Conservation (phyloP, 768 basidiomycete genomes). For the Tulasnella sp. region DNA sequence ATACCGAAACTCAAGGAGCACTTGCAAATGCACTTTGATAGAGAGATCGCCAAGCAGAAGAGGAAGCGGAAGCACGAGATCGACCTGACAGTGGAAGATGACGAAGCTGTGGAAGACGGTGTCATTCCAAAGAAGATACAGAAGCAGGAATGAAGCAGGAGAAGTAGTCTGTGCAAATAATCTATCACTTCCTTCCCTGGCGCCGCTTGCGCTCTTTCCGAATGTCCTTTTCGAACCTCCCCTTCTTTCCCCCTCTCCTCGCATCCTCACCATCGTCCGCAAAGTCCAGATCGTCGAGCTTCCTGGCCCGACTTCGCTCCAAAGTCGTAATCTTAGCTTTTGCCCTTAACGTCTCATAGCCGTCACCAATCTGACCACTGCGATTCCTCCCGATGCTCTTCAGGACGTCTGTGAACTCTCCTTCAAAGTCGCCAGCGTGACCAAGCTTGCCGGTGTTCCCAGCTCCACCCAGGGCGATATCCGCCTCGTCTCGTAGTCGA, state of each 20-base stretch:
- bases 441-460: constrained; percentile 42
- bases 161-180: neutral
- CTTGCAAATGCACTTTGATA: constrained; percentile 26
- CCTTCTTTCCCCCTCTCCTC: constrained; percentile 18
- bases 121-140: neutral
- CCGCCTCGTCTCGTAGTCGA: constrained; percentile 69
- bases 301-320: constrained; percentile 29
- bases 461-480: constrained; percentile 73
- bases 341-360: constrained; percentile 69
- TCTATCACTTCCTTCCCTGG: neutral
- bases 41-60: constrained; percentile 28
- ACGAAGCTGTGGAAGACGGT: neutral
- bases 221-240: constrained; percentile 24
- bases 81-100: constrained; percentile 1
- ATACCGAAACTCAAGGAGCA: constrained; percentile 68
- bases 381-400: constrained; percentile 41
- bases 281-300: constrained; percentile 16
- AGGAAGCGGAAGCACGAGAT: constrained; percentile 45
- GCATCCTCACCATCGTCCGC: constrained; percentile 8
- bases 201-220: constrained; percentile 8
- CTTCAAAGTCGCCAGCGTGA: constrained; percentile 60
- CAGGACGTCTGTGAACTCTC: constrained; percentile 76
- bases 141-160: neutral
- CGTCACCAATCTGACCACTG: constrained; percentile 42
- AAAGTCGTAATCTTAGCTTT: constrained; percentile 52